These are phyloP conservation scores for Phytophthora uliginosa DNA, from an alignment of 352 stramenopile species.

Conservation along the genomic window DNA sequence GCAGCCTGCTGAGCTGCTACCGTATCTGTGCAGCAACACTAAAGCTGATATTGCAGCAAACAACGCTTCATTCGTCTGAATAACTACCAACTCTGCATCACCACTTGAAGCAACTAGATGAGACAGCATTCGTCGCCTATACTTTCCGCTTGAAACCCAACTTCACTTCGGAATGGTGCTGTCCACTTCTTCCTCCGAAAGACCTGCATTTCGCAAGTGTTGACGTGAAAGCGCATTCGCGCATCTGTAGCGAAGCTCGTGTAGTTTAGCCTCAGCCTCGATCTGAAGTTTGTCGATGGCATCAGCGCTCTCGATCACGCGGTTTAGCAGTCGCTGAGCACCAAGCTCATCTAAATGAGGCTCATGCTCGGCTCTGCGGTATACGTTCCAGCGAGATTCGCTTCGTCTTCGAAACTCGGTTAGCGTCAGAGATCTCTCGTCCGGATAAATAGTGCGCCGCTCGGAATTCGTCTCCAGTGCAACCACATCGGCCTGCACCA, in stretches of 20 bases:
- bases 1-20: too few species aligned
- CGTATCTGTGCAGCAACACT: too few species aligned
- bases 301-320: slow-evolving; percentile 12
- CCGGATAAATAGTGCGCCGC: not conserved
- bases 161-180: slow-evolving; percentile 12
- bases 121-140: too few species aligned
- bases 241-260: slow-evolving; percentile 10
- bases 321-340: not conserved
- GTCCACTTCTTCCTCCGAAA: slow-evolving; percentile 13
- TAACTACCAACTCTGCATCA: too few species aligned
- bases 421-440: not conserved
- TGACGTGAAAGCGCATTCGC: slow-evolving; percentile 1
- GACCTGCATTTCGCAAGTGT: slow-evolving; percentile 8
- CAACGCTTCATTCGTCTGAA: too few species aligned
- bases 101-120: too few species aligned
- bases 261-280: slow-evolving; percentile 12
- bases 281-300: slow-evolving; percentile 18
- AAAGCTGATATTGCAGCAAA: too few species aligned
- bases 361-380: not conserved
- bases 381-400: slow-evolving; percentile 14
- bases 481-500: not conserved
- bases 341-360: slow-evolving; percentile 5
- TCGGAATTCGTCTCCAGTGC: not conserved
- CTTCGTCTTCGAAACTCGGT: not conserved
- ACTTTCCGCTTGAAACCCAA: too few species aligned